Conservation (phyloP, 768 basidiomycete species). For the Naganishia randhawae region DNA sequence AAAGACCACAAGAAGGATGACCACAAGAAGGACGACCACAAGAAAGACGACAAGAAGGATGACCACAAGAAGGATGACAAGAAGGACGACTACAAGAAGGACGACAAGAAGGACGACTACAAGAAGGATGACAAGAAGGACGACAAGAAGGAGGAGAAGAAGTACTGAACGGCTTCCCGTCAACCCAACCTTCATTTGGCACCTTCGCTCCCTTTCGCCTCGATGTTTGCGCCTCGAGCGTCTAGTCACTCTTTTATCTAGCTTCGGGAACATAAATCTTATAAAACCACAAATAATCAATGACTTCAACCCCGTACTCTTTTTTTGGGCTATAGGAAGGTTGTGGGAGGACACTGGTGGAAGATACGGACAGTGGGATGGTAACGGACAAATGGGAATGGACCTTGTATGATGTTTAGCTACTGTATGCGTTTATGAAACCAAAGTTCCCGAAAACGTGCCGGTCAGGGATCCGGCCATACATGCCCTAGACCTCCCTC, state of each 20-base stretch:
- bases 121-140: background rate
- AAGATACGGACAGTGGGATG: background rate
- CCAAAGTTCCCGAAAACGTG: constrained; percentile 5
- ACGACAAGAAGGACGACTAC: constrained; percentile 5
- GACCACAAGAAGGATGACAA: background rate
- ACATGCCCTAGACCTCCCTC: no score
- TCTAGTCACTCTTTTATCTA: constrained; percentile 1
- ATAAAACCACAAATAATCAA: background rate
- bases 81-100: background rate
- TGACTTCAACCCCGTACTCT: background rate
- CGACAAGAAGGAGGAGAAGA: background rate
- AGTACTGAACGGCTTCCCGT: background rate
- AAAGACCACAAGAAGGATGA: no score
- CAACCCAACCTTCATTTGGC: background rate
- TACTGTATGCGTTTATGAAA: background rate
- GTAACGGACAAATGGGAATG: background rate
- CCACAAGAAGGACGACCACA: no score
- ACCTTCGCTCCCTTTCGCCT: background rate
- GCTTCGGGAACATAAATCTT: background rate
- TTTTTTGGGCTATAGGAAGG: background rate
- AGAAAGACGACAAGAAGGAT: background rate
- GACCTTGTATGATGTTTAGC: constrained; percentile 3
- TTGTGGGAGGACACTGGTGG: background rate
- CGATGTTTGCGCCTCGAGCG: background rate
- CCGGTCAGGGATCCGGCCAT: background rate